Evolutionary conservation across 352 stramenopile genomes (phyloP).

Genomic region (Vaucheria bursata): DNA sequence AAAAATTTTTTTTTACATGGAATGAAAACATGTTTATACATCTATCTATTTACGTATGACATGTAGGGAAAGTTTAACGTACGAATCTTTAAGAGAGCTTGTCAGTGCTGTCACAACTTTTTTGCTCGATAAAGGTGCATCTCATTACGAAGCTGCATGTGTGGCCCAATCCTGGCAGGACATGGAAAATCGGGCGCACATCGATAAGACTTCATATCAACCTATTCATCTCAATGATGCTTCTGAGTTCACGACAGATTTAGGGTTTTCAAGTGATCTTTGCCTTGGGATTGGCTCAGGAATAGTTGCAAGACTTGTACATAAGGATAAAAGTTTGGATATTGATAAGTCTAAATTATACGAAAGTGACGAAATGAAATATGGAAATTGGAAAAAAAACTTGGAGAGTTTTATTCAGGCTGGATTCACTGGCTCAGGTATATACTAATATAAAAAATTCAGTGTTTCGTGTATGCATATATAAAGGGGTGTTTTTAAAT

Average conservation of each 20-base stretch:
- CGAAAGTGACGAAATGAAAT: too few species aligned
- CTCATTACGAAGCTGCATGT: constrained; percentile 13
- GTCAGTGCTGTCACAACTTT: constrained; percentile 19
- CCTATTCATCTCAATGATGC: background rate
- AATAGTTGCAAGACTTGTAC: too few species aligned
- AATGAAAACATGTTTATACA: too few species aligned
- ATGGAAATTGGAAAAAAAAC: constrained; percentile 24
- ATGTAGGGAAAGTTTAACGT: too few species aligned
- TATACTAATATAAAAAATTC: background rate
- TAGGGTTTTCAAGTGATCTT: constrained; percentile 1
- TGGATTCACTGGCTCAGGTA: constrained; percentile 19
- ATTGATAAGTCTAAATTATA: too few species aligned
- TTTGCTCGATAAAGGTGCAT: constrained; percentile 19
- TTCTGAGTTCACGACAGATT: constrained; percentile 6
- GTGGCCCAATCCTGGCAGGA: background rate
- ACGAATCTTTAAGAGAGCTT: background rate
- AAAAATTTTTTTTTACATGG: too few species aligned
- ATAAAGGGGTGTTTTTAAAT: background rate
- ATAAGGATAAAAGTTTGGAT: too few species aligned
- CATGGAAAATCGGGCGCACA: background rate
- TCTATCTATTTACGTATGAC: too few species aligned
- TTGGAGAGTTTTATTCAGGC: constrained; percentile 12
- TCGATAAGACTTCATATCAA: background rate
- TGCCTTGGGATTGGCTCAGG: constrained; percentile 3
- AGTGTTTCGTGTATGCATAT: background rate